These are phyloP conservation scores for Geotrichum bryndzae DNA, from an alignment of 1,139 yeast species.

Conservation along the genomic window DNA sequence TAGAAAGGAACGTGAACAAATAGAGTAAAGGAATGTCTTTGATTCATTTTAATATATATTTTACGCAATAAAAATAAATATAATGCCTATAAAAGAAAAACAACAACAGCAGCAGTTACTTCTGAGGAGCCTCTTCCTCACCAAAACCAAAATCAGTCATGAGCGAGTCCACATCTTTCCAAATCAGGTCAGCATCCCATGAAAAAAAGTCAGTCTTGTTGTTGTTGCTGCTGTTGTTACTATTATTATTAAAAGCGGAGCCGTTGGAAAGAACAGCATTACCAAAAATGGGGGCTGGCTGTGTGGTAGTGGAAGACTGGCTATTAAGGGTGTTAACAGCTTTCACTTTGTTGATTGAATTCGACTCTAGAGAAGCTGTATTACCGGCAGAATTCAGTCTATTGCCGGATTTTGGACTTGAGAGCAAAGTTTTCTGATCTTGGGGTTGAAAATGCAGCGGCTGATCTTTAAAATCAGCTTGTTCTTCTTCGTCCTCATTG, in stretches of 20 bases:
- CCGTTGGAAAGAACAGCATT: neutral
- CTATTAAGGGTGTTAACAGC: neutral
- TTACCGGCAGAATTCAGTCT: neutral
- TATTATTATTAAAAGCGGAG: neutral
- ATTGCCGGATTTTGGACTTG: neutral
- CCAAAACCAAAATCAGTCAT: constrained; percentile 95
- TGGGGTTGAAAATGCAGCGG: neutral
- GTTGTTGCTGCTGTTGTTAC: neutral
- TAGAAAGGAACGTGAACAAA: neutral
- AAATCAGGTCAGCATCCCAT: constrained; percentile 67
- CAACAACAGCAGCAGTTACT: neutral
- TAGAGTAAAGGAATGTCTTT: neutral
- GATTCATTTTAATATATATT: neutral
- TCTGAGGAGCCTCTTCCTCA: constrained; percentile 36
- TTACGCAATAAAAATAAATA: neutral
- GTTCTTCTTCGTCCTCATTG: neutral
- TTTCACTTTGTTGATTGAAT: neutral
- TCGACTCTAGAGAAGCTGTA: neutral
- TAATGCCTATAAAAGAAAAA: neutral
- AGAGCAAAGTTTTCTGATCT: neutral
- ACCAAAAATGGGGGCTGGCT: too few relatives aligned
- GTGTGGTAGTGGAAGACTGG: neutral
- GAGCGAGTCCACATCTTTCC: constrained; percentile 85
- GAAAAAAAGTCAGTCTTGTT: constrained; percentile 19
- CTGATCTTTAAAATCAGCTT: neutral